phyloP scores from a whole-genome alignment of 2,329 filamentous ascomycete species.

The Nemania sp. region DNA sequence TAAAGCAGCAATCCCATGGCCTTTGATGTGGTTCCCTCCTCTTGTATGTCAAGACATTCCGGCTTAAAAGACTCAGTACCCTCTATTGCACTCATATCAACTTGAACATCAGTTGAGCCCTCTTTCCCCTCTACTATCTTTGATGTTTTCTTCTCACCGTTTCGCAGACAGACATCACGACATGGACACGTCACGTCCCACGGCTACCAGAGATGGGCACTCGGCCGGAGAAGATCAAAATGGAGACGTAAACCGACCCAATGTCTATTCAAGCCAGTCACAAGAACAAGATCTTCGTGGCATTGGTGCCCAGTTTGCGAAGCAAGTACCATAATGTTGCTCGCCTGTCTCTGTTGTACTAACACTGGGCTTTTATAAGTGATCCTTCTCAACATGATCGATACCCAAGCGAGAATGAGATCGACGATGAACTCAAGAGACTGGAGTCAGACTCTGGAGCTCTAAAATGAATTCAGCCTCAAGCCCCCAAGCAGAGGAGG shows the following conservation, averaged over 20 bases:
- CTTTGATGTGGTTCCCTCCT: neutral
- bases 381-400: too few relatives aligned
- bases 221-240: neutral
- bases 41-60: neutral
- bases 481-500: too few relatives aligned
- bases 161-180: neutral
- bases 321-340: neutral
- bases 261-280: neutral
- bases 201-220: neutral
- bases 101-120: neutral
- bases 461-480: too few relatives aligned
- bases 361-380: too few relatives aligned
- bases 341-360: too few relatives aligned
- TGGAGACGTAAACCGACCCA: neutral
- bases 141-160: neutral
- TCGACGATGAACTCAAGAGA: too few relatives aligned
- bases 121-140: neutral
- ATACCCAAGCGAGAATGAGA: too few relatives aligned
- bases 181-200: neutral
- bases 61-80: neutral
- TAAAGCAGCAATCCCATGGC: neutral
- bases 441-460: too few relatives aligned
- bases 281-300: neutral
- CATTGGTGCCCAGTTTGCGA: neutral
- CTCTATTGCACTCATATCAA: neutral